Evolutionary conservation across 345 rosid genomes (phyloP), one percentile per base, ranked within the genome.

Genomic region (Ricinus communis): DNA sequence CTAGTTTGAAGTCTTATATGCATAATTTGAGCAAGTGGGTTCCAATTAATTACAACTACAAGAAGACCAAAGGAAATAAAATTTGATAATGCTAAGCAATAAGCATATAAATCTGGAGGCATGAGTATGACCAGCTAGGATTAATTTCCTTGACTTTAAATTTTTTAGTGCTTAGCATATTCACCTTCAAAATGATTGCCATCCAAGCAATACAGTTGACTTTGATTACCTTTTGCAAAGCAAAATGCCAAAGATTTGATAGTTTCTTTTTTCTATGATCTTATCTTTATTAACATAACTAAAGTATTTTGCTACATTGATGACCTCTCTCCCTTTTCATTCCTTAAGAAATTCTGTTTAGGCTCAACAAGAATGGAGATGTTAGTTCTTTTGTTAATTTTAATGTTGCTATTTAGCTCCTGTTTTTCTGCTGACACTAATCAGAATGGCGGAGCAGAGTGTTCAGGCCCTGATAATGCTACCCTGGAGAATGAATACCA

Each of bases 401-500:
- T 70, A 16, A 8, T 72, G 65, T 33, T 58, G 11, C 27, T 79
- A 28, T 33, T 19, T 21, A 65, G 47, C 47, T 9, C 24, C 22
- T 15, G 30, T 64, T 65, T 70, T 72, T 22, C 5, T 65, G 75
- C 85, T n/a, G 87, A 85, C 62, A 66, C 38, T 13, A 79, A 81
- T 56, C 46, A 60, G 59, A 4, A 41, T 54, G 14, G 61, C 36
- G 75, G 75, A 61, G 65, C 19, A 47, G 69, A 62, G 5, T 83
- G 84, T 55, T 73, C 82, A 22, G 69, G 55, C 19, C 49, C 68
- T 47, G 77, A 77, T 41, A 71, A 73, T n/a, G 62, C 74, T 38
- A 72, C 82, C 15, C 6, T 70, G 1, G 72, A 66, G 11, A 61
- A 30, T 50, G 69, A 75, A 28, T 81, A 70, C 74, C 71, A 56